These are phyloP conservation scores for Salicornia ramosissima DNA, from an alignment of 148 eudicot species.

Conservation along the genomic window DNA sequence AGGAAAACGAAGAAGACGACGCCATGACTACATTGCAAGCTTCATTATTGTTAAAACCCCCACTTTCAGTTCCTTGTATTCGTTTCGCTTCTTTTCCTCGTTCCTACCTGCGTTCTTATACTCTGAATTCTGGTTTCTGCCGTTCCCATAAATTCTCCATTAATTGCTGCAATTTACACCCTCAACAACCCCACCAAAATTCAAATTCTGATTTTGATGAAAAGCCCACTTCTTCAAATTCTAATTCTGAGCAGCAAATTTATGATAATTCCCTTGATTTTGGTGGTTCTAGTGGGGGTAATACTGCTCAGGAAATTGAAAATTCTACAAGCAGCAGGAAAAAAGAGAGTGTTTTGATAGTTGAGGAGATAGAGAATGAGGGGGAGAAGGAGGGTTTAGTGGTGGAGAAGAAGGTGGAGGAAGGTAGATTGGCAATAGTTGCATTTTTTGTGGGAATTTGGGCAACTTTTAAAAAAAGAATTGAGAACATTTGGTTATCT, in stretches of 20 bases:
- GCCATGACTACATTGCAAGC: conserved; percentile 67
- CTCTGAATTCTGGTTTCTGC: conserved; percentile 17
- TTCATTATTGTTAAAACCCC: conserved; percentile 48
- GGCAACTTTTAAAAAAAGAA: conserved; percentile 32
- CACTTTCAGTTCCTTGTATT: conserved; percentile 18
- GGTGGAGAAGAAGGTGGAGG: conserved; percentile 12
- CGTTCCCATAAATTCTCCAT: conserved; percentile 25
- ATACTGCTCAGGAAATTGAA: conserved; percentile 14
- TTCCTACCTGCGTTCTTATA: conserved; percentile 10
- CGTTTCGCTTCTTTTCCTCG: conserved; percentile 22
- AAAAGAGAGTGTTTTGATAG: conserved; percentile 11
- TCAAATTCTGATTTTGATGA: conserved; percentile 14
- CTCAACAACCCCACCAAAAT: conserved; percentile 21
- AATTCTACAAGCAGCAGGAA: conserved; percentile 10
- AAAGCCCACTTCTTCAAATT: conserved; percentile 14
- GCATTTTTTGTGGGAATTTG: conserved; percentile 63
- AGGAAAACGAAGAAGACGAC: background rate
- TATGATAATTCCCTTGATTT: conserved; percentile 2
- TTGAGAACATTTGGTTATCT: conserved; percentile 50
- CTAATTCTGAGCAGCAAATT: conserved; percentile 1
- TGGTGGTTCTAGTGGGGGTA: conserved; percentile 1
- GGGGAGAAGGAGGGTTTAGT: conserved; percentile 14
- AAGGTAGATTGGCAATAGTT: conserved; percentile 40
- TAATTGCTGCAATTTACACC: conserved; percentile 32
- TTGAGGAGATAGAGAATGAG: background rate